Evolutionary conservation across 2,329 filamentous ascomycete species (phyloP).

Genomic region (Fusarium proliferatum): DNA sequence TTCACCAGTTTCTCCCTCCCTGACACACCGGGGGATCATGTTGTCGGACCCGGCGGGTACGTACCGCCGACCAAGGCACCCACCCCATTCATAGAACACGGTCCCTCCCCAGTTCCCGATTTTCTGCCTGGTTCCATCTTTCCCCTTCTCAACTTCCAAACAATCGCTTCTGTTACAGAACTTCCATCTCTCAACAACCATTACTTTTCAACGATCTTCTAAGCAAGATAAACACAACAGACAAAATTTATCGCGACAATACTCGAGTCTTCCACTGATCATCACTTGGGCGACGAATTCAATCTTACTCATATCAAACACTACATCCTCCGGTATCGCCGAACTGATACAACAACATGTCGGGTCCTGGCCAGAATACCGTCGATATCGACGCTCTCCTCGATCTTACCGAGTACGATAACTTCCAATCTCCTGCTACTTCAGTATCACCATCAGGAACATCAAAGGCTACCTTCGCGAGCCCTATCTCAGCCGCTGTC

Average conservation of each 20-base stretch:
- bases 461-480: slow-evolving; percentile 66
- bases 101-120: slow-evolving; percentile 43
- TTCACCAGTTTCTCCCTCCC: slow-evolving; percentile 16
- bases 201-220: slow-evolving; percentile 4
- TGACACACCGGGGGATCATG: slow-evolving; percentile 27
- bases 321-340: slow-evolving; percentile 24
- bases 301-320: slow-evolving; percentile 2
- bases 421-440: slow-evolving; percentile 65
- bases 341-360: slow-evolving; percentile 47
- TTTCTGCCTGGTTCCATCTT: slow-evolving; percentile 42
- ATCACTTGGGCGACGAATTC: slow-evolving; percentile 10
- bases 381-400: slow-evolving; percentile 68
- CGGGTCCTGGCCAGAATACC: slow-evolving; percentile 57
- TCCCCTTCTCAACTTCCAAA: slow-evolving; percentile 39
- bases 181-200: slow-evolving; percentile 28
- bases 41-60: slow-evolving; percentile 30
- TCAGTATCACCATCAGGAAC: slow-evolving; percentile 65
- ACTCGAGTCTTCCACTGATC: neutral
- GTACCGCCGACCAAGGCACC: slow-evolving; percentile 43
- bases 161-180: slow-evolving; percentile 29
- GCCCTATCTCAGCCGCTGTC: slow-evolving; percentile 63
- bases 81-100: slow-evolving; percentile 51
- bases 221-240: neutral
- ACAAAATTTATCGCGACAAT: neutral
- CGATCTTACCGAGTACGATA: slow-evolving; percentile 72